Base-by-base conservation (phyloP, 805 yeast species). In the Lachancea quebecensis region DNA sequence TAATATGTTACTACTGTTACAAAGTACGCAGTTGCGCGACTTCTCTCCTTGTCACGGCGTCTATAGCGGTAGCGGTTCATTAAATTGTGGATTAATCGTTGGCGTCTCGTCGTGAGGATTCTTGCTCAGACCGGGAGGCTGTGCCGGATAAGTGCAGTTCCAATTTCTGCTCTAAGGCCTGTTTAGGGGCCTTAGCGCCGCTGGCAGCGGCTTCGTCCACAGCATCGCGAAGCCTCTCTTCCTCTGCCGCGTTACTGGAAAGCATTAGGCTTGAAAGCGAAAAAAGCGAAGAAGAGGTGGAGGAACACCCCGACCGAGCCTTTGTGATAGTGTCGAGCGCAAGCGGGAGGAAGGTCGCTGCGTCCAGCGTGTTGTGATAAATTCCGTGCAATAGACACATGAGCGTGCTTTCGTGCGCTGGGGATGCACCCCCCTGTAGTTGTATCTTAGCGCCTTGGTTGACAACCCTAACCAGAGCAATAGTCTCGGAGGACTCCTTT, bases 241-340 rank as follows among this genome's bases (percentile, higher is more conserved):
- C 12, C 35, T 42, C 45, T 10, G 36, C n/a, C 8, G 33, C 39
- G 14, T 35, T 14, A 17, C 30, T 36, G 3, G 34, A 29, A 10
- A 37, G 38, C 21, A 29, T 9, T n/a, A 38, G 36, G 28, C 41
- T 36, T 4, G 46, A 32, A 11, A 37, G 31, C 4, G 46, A 42
- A 21, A 42, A 42, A 7, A 42, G 41, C 16, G 46, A 42, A 6
- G 46, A 42, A 15, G 46, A 42, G 21, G 36, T 42, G 11, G 46
- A 42, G 10, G 46, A 42, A 30, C 46, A 42, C 28, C 41, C 37
- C 6, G 46, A 42, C 16, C 33, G 41, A 10, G 35, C 41, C 12
- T 16, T 28, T 5, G 35, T 17, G 14, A 42, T 33, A 12, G 38
- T 27, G 15, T 35, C 38, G 30, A 42, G 18, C 31, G 16, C 29